Evolutionary conservation across 345 rosid genomes (phyloP).

Genomic region (Turnera subulata): DNA sequence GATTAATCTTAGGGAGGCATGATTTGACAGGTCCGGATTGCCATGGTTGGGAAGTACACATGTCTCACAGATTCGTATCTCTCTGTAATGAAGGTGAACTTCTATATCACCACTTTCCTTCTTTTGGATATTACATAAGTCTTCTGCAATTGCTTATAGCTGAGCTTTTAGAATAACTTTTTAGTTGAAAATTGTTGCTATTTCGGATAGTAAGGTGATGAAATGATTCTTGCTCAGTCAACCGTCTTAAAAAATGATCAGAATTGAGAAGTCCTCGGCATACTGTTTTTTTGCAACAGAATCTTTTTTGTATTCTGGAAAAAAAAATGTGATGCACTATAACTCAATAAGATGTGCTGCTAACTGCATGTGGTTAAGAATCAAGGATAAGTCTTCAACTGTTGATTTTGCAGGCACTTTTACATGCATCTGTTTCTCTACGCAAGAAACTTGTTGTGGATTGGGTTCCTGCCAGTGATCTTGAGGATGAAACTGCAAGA

Average conservation of each 20-base stretch:
- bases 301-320: too few species aligned
- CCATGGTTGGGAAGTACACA: conserved; percentile 79
- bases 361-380: neutral
- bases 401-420: conserved; percentile 62
- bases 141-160: too few species aligned
- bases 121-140: neutral
- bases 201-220: too few species aligned
- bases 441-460: conserved; percentile 74
- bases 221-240: too few species aligned
- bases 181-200: too few species aligned
- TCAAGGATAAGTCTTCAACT: neutral
- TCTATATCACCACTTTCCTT: neutral
- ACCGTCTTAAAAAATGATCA: too few species aligned
- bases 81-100: conserved; percentile 62
- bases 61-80: conserved; percentile 75
- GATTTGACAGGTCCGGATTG: conserved; percentile 59
- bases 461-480: conserved; percentile 97
- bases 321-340: too few species aligned
- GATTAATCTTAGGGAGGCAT: neutral
- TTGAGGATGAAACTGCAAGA: conserved; percentile 74
- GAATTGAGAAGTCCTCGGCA: too few species aligned
- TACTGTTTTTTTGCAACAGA: too few species aligned
- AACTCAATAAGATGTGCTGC: too few species aligned
- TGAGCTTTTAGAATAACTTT: too few species aligned
- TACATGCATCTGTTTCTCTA: conserved; percentile 87